Evolutionary conservation across 768 basidiomycete species (phyloP).

Genomic region (Lanmaoa rubissima): DNA sequence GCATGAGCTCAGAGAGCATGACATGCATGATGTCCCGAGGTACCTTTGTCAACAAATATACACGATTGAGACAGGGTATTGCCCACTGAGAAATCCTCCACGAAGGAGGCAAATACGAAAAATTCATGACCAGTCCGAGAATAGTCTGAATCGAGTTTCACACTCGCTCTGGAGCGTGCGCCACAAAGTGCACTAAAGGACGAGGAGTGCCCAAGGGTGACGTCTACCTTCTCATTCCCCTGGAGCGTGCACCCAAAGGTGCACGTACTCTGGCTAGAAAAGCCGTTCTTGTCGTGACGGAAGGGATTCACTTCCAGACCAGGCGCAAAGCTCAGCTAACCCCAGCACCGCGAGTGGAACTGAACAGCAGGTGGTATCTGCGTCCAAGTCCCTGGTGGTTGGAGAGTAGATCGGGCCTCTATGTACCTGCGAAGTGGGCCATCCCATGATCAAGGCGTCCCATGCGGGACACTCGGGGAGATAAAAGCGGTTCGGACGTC

Average conservation of each 20-base stretch:
- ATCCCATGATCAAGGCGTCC: conserved; percentile 14
- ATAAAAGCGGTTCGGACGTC: conserved; percentile 1
- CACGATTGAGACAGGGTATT: too few relatives aligned
- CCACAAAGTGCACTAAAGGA: conserved; percentile 32
- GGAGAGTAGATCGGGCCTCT: too few relatives aligned
- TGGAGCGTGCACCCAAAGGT: neutral
- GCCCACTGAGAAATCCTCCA: neutral
- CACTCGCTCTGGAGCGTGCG: conserved; percentile 11
- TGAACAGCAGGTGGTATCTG: neutral
- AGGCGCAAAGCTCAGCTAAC: neutral
- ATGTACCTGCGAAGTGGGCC: fast-evolving
- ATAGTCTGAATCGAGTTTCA: conserved; percentile 36
- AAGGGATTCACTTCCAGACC: fast-evolving
- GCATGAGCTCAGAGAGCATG: neutral
- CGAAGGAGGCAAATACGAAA: conserved; percentile 14
- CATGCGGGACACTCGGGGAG: conserved; percentile 14
- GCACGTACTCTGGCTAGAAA: neutral
- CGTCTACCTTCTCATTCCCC: conserved; percentile 23
- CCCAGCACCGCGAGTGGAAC: neutral
- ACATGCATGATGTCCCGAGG: too few relatives aligned
- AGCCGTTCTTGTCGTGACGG: neutral
- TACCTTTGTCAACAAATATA: too few relatives aligned
- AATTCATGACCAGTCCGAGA: conserved; percentile 26
- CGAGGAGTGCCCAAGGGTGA: conserved; percentile 2
- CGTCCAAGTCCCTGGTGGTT: neutral